phyloP scores from a whole-genome alignment of 495 filamentous ascomycete species.

The Penicillium canariense region DNA sequence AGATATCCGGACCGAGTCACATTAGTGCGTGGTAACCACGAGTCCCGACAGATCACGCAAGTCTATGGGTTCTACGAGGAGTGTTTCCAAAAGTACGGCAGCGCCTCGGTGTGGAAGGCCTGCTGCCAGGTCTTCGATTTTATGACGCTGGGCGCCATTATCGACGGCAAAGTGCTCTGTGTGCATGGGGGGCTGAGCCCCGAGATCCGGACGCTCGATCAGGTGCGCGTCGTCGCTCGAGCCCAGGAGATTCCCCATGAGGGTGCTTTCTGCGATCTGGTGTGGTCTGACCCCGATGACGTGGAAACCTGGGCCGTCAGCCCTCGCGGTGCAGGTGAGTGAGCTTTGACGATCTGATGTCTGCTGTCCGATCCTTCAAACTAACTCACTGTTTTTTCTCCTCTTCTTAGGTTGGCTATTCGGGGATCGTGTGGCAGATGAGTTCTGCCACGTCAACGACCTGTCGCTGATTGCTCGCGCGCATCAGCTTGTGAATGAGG shows the following conservation, averaged over 20 bases:
- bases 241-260: conserved; percentile 98
- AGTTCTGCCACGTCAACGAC: conserved; percentile 98
- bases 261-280: conserved; percentile 95
- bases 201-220: conserved; percentile 93
- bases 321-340: conserved; percentile 76
- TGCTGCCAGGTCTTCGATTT: conserved; percentile 99
- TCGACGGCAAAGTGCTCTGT: conserved; percentile 94
- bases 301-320: conserved; percentile 98
- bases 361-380: background rate
- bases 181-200: conserved; percentile 96
- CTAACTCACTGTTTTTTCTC: background rate
- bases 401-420: conserved; percentile 74
- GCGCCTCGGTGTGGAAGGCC: conserved; percentile 97
- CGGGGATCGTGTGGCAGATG: conserved; percentile 94
- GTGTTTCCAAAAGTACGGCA: conserved; percentile 96
- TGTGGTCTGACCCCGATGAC: conserved; percentile 98
- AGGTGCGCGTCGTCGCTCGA: conserved; percentile 94
- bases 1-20: conserved; percentile 96
- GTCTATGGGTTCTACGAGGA: conserved; percentile 99
- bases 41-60: conserved; percentile 96
- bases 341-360: background rate
- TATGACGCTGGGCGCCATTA: conserved; percentile 90
- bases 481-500: conserved; percentile 96
- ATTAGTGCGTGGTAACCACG: conserved; percentile 94
- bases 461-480: conserved; percentile 92